phyloP scores from a whole-genome alignment of 345 rosid genomes.

The Syzygium jambos region DNA sequence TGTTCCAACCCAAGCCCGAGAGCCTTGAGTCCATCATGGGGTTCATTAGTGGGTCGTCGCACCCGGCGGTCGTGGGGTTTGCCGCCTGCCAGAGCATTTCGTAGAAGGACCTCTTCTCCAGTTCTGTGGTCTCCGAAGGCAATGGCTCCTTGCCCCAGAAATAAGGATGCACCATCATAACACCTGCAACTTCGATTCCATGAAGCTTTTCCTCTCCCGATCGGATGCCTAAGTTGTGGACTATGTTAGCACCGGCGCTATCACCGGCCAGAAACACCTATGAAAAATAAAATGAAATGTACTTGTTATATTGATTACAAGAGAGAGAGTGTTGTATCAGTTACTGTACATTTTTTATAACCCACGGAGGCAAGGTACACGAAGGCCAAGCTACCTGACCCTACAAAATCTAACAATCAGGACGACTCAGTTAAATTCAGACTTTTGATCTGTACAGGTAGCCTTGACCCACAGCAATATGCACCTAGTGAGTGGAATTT shows the following conservation, averaged over 20 bases:
- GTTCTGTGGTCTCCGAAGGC: neutral
- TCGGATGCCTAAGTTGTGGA: conserved; percentile 11
- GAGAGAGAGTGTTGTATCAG: neutral
- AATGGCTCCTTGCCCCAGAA: conserved; percentile 16
- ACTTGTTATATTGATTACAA: neutral
- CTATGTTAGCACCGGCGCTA: conserved; percentile 26
- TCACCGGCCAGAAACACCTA: conserved; percentile 26
- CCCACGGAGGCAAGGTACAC: neutral
- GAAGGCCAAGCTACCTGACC: neutral
- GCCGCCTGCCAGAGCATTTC: conserved; percentile 7
- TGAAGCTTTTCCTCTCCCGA: neutral
- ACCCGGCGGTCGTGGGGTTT: conserved; percentile 12
- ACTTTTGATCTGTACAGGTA: too few relatives aligned
- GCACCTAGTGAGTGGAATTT: too few relatives aligned
- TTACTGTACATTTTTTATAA: neutral
- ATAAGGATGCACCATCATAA: conserved; percentile 23
- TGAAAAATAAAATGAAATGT: neutral
- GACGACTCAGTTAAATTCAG: neutral
- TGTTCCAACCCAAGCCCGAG: conserved; percentile 8
- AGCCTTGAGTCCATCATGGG: conserved; percentile 15
- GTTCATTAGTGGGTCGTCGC: conserved; percentile 18
- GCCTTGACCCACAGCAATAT: too few relatives aligned
- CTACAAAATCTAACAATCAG: neutral
- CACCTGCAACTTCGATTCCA: conserved; percentile 6
- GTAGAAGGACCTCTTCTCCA: neutral